phyloP scores from a whole-genome alignment of 495 filamentous ascomycete species.

The Aspergillus kassunensis region DNA sequence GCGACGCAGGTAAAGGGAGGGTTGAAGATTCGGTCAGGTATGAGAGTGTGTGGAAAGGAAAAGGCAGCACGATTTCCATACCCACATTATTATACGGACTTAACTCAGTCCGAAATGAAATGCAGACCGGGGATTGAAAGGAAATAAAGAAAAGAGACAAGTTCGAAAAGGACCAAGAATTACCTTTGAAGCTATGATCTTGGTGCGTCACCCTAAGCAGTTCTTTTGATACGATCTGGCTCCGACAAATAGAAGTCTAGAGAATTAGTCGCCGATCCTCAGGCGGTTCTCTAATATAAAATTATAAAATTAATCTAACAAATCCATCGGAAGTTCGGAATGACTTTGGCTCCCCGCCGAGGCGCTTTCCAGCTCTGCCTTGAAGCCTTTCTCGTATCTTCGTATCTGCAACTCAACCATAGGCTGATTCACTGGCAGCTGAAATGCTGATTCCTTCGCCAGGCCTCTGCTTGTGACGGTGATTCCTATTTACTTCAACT shows the following conservation, averaged over 20 bases:
- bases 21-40: slow-evolving; percentile 2
- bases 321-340: background rate
- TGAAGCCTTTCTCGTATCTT: background rate
- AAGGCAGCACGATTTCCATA: slow-evolving; percentile 3
- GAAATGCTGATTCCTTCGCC: background rate
- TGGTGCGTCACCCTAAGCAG: slow-evolving; percentile 6
- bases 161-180: background rate
- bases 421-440: background rate
- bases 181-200: slow-evolving; percentile 3
- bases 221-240: slow-evolving; percentile 5
- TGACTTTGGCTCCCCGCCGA: background rate
- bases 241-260: background rate
- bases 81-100: too few relatives aligned
- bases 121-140: background rate
- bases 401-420: background rate
- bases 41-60: slow-evolving; percentile 6
- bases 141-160: background rate
- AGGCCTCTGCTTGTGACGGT: background rate
- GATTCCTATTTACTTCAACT: too few relatives aligned
- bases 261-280: slow-evolving; percentile 9
- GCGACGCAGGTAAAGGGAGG: slow-evolving; percentile 3
- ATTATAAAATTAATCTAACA: too few relatives aligned
- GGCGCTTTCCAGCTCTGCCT: background rate
- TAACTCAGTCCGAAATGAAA: background rate
- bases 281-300: background rate